Evolutionary conservation across 352 stramenopile species (phyloP).

Genomic region (Phytopythium vexans): DNA sequence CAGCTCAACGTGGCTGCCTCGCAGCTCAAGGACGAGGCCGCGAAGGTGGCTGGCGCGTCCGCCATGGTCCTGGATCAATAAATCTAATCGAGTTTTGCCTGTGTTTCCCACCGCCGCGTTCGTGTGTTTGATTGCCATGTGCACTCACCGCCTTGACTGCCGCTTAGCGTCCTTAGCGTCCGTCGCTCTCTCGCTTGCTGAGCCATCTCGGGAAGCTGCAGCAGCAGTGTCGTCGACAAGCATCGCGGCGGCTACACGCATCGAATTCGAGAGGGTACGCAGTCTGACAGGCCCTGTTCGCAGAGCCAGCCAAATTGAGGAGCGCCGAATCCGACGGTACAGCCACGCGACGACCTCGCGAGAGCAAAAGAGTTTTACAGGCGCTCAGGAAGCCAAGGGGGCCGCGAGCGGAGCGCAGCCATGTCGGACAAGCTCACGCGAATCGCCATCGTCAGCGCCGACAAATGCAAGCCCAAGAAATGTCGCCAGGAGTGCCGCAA

Average conservation of each 20-base stretch:
- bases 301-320: constrained; percentile 17
- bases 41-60: constrained; percentile 47
- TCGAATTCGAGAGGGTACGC: constrained; percentile 2
- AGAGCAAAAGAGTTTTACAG: background rate
- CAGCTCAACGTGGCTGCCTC: constrained; percentile 66
- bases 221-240: background rate
- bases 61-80: constrained; percentile 89
- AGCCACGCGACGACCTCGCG: constrained; percentile 2
- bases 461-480: constrained; percentile 99
- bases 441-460: constrained; percentile 98
- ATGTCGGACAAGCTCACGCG: constrained; percentile 94
- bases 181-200: background rate
- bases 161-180: background rate
- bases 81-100: constrained; percentile 25
- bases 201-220: background rate
- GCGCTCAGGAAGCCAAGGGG: constrained; percentile 18
- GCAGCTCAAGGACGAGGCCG: constrained; percentile 59
- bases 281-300: constrained; percentile 1
- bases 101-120: background rate
- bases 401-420: background rate
- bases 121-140: background rate
- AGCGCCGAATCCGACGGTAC: constrained; percentile 14
- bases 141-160: background rate
- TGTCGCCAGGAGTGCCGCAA: constrained; percentile 99
- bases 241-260: background rate